Conservation (phyloP, 331 rosid genomes). For the Malus hybrid region DNA sequence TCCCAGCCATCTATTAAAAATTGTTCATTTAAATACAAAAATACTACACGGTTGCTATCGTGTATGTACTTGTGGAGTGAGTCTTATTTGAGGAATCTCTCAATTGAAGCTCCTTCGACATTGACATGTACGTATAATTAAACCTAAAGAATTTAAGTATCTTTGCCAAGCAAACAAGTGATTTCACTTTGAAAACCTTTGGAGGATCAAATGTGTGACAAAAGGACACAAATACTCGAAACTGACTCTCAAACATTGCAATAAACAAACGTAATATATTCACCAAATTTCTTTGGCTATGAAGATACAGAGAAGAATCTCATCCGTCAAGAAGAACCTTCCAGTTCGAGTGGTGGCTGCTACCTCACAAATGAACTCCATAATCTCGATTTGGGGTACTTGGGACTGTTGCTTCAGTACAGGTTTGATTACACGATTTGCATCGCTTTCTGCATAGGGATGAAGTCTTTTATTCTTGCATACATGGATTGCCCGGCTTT, state of each 20-base stretch:
- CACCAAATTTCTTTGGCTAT: not conserved
- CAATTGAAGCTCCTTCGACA: no score
- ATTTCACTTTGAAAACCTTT: no score
- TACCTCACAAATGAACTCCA: conserved; percentile 42
- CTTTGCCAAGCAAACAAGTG: no score
- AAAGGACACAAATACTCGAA: not conserved
- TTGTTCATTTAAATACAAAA: no score
- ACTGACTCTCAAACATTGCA: not conserved
- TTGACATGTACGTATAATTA: no score
- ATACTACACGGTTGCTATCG: no score
- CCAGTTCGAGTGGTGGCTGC: conserved; percentile 41
- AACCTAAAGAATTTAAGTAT: no score
- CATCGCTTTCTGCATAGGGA: not conserved
- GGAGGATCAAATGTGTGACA: no score
- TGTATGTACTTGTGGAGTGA: no score
- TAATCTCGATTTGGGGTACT: conserved; percentile 44
- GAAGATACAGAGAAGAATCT: not conserved
- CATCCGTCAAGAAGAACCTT: not conserved
- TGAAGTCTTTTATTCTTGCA: not conserved
- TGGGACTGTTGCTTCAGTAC: conserved; percentile 60
- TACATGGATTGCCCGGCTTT: not conserved
- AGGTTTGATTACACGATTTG: conserved; percentile 28
- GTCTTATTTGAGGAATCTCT: no score
- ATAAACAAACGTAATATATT: not conserved
- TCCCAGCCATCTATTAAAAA: no score